These are phyloP conservation scores for Mucor plumbeus DNA, from an alignment of 371 early-diverging fungal species.

Conservation along the genomic window DNA sequence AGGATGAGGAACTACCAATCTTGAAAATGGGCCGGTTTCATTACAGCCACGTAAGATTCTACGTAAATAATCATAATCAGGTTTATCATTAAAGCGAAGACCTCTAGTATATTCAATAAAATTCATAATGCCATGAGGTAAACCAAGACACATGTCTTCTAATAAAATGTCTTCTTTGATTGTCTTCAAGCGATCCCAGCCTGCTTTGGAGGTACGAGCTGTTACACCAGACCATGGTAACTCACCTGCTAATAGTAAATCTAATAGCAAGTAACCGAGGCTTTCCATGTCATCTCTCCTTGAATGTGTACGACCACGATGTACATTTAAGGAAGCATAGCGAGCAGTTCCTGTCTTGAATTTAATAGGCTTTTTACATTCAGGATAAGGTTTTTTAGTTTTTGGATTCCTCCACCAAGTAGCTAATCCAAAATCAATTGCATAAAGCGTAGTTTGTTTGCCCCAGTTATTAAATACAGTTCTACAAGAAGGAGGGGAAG, in stretches of 20 bases:
- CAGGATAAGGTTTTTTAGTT: slow-evolving; percentile 52
- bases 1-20: slow-evolving; percentile 19
- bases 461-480: slow-evolving; percentile 31
- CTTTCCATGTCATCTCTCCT: slow-evolving; percentile 70
- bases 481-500: slow-evolving; percentile 22
- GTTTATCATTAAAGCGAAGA: slow-evolving; percentile 89
- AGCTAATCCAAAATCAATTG: slow-evolving; percentile 65
- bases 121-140: slow-evolving; percentile 60
- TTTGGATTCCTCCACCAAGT: slow-evolving; percentile 56
- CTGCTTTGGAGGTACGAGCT: slow-evolving; percentile 58
- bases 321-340: slow-evolving; percentile 67
- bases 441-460: slow-evolving; percentile 33
- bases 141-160: slow-evolving; percentile 58
- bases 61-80: slow-evolving; percentile 84
- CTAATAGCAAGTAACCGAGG: slow-evolving; percentile 63
- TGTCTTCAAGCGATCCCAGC: slow-evolving; percentile 66
- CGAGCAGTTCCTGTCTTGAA: slow-evolving; percentile 70
- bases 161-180: slow-evolving; percentile 59
- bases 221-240: slow-evolving; percentile 70
- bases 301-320: slow-evolving; percentile 61
- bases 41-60: slow-evolving; percentile 45
- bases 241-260: slow-evolving; percentile 54
- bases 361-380: slow-evolving; percentile 46
- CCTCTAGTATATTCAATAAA: slow-evolving; percentile 77
- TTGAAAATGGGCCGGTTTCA: slow-evolving; percentile 26